phyloP scores from a whole-genome alignment of 495 filamentous ascomycete genomes.

The Neurospora sp. region DNA sequence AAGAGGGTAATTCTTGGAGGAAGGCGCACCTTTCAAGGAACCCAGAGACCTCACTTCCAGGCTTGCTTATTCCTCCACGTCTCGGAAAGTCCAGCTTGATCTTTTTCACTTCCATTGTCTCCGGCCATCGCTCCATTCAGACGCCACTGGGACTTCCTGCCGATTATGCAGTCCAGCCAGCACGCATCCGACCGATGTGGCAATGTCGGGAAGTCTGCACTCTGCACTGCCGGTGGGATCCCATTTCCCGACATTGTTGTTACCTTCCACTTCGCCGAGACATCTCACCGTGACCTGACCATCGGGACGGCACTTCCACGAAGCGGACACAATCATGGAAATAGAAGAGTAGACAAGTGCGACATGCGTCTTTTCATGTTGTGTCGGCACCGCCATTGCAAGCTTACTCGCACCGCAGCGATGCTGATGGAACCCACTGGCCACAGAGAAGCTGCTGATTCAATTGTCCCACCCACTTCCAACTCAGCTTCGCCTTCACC shows the following conservation, averaged over 20 bases:
- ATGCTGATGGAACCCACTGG: background rate
- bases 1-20: background rate
- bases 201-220: background rate
- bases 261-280: background rate
- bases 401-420: background rate
- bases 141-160: background rate
- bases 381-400: background rate
- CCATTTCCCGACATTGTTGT: background rate
- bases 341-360: background rate
- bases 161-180: background rate
- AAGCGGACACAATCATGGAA: background rate
- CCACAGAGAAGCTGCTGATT: background rate
- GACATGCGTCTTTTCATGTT: background rate
- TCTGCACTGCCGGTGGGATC: background rate
- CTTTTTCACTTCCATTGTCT: background rate
- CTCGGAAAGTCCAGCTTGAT: background rate
- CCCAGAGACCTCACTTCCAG: background rate
- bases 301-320: background rate
- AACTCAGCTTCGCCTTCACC: background rate
- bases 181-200: background rate
- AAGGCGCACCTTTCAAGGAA: background rate
- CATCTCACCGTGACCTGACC: background rate
- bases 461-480: background rate
- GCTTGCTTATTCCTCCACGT: background rate
- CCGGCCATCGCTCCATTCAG: background rate